Evolutionary conservation across 2,329 filamentous ascomycete genomes (phyloP).

Genomic region (Lachnellula hyalina): DNA sequence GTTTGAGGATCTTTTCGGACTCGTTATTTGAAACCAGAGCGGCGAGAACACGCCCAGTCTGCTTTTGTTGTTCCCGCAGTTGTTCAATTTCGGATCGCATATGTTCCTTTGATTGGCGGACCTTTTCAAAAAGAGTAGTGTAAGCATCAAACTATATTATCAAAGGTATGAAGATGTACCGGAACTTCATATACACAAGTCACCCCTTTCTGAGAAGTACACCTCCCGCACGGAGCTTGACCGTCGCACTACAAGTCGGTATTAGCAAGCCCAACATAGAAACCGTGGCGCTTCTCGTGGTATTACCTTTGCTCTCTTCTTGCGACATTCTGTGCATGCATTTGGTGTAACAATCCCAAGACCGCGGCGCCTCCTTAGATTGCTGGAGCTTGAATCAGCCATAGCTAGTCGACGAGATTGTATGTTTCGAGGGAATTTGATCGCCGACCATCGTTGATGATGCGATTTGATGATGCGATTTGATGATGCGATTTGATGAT

Average conservation of each 20-base stretch:
- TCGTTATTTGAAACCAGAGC: conserved; percentile 39
- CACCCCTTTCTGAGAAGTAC: conserved; percentile 45
- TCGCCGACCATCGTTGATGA: background rate
- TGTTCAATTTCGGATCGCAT: conserved; percentile 55
- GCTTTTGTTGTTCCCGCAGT: conserved; percentile 48
- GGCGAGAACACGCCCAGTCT: conserved; percentile 49
- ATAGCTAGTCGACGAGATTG: background rate
- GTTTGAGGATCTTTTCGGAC: conserved; percentile 44
- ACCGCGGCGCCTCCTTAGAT: conserved; percentile 26
- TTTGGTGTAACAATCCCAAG: conserved; percentile 29
- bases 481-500: background rate
- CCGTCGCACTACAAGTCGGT: conserved; percentile 52
- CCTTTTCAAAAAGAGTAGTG: background rate
- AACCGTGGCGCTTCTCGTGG: background rate
- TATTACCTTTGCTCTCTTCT: conserved; percentile 29
- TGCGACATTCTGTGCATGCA: conserved; percentile 30
- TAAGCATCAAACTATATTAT: background rate
- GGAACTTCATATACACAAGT: conserved; percentile 59
- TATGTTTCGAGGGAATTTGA: background rate
- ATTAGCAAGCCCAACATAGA: background rate
- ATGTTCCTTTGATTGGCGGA: conserved; percentile 57
- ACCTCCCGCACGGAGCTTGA: conserved; percentile 44
- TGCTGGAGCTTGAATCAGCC: conserved; percentile 5
- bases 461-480: background rate
- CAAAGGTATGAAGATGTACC: conserved; percentile 30